Conservation (phyloP, 495 filamentous ascomycete genomes). For the Cryomyces minteri region DNA sequence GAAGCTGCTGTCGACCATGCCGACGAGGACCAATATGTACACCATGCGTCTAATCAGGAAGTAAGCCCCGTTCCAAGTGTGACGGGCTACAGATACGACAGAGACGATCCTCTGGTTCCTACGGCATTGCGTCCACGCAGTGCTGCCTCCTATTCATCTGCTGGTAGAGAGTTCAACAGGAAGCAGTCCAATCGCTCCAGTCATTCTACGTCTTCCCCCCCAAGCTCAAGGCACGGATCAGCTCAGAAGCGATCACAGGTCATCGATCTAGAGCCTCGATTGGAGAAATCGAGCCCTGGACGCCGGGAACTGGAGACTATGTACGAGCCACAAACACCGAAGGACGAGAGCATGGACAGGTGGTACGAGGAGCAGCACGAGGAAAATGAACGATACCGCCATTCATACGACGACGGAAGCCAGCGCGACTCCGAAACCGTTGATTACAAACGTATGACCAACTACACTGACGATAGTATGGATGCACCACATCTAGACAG, state of each 20-base stretch:
- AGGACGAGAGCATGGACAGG: constrained; percentile 23
- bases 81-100: constrained; percentile 48
- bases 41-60: constrained; percentile 30
- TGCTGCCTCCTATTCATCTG: constrained; percentile 11
- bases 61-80: constrained; percentile 82
- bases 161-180: background rate
- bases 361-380: constrained; percentile 36
- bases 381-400: constrained; percentile 31
- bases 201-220: constrained; percentile 14
- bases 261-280: constrained; percentile 29
- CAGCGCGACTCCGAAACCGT: constrained; percentile 25
- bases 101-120: constrained; percentile 19
- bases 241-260: constrained; percentile 32
- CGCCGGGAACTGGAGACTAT: constrained; percentile 21
- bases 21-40: constrained; percentile 18
- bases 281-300: constrained; percentile 25
- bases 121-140: constrained; percentile 9
- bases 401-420: constrained; percentile 26
- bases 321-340: constrained; percentile 20
- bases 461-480: constrained; percentile 50
- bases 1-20: constrained; percentile 11
- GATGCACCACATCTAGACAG: constrained; percentile 39
- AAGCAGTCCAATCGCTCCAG: constrained; percentile 8
- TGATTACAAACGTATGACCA: constrained; percentile 37
- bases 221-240: constrained; percentile 22